These are phyloP conservation scores for Leccinum longicurvipes DNA, from an alignment of 768 basidiomycete species.

Conservation along the genomic window DNA sequence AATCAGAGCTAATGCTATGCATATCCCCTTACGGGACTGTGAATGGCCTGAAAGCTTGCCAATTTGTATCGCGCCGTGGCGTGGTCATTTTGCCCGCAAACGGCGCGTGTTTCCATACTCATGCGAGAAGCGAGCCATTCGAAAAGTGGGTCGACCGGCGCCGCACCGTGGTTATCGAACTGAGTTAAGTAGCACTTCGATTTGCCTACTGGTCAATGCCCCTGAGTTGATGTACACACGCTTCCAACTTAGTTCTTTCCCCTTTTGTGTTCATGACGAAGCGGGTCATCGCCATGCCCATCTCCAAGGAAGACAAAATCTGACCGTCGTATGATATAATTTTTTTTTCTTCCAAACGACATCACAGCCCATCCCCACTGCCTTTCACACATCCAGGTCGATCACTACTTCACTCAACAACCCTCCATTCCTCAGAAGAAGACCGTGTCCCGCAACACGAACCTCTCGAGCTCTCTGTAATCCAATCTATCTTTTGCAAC, in stretches of 20 bases:
- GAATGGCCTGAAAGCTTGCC: conserved; percentile 3
- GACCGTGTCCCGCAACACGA: conserved; percentile 61
- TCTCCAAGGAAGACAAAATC: not conserved
- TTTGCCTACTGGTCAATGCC: conserved; percentile 4
- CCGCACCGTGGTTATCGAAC: conserved; percentile 3
- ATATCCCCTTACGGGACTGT: conserved; percentile 1
- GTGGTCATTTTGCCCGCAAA: conserved; percentile 9
- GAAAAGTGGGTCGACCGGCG: conserved; percentile 2
- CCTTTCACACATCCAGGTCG: not conserved
- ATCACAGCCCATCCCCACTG: not conserved
- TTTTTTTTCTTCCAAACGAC: conserved; percentile 1
- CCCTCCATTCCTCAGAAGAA: conserved; percentile 50
- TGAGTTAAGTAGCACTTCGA: conserved; percentile 2
- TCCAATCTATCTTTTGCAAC: conserved; percentile 76
- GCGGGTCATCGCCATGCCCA: not conserved
- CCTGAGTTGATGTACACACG: not conserved
- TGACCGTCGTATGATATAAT: not conserved
- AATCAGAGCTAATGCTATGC: conserved; percentile 10
- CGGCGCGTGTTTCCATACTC: conserved; percentile 4
- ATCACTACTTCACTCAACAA: not conserved
- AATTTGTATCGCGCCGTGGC: conserved; percentile 5
- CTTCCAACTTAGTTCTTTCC: conserved; percentile 8
- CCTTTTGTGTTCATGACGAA: not conserved
- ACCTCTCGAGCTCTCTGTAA: conserved; percentile 63
- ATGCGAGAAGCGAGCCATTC: conserved; percentile 6